These are phyloP conservation scores for Berkeleyomyces basicola DNA, from an alignment of 2,329 filamentous ascomycete genomes.

Conservation along the genomic window DNA sequence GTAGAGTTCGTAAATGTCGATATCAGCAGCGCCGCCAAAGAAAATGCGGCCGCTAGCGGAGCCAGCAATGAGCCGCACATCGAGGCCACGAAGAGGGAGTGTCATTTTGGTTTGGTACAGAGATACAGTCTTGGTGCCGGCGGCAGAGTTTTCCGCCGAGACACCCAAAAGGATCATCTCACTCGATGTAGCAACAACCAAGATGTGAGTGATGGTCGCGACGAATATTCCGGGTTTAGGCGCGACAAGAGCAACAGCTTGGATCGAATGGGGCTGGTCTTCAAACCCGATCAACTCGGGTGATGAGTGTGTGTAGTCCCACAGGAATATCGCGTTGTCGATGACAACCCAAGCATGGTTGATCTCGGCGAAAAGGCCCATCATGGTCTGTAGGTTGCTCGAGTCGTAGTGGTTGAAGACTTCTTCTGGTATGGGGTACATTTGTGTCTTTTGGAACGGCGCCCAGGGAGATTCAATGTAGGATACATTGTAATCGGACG, in stretches of 20 bases:
- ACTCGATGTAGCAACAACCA: conserved; percentile 72
- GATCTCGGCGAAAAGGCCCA: conserved; percentile 89
- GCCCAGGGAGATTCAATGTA: conserved; percentile 54
- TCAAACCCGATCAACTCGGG: conserved; percentile 86
- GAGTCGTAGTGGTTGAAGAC: conserved; percentile 88
- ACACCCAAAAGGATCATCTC: conserved; percentile 83
- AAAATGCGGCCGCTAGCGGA: conserved; percentile 84
- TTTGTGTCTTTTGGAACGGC: conserved; percentile 74
- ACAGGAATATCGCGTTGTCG: conserved; percentile 89
- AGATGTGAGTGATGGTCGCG: conserved; percentile 64
- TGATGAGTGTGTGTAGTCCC: conserved; percentile 92
- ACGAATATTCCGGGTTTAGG: conserved; percentile 83
- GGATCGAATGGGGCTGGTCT: conserved; percentile 74
- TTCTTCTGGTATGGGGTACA: conserved; percentile 78
- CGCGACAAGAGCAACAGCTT: conserved; percentile 71
- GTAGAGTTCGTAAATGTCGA: conserved; percentile 82
- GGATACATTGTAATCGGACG: conserved; percentile 78
- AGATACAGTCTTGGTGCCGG: conserved; percentile 54
- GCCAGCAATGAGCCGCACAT: conserved; percentile 62
- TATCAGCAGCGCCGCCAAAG: conserved; percentile 64
- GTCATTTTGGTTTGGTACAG: conserved; percentile 84
- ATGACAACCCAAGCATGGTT: conserved; percentile 93
- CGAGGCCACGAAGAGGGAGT: conserved; percentile 56
- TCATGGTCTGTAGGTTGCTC: conserved; percentile 72
- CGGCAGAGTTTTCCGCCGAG: conserved; percentile 46